These are phyloP conservation scores for Dictyostelium brefeldianum DNA, from an alignment of 78 protist species.

Conservation along the genomic window DNA sequence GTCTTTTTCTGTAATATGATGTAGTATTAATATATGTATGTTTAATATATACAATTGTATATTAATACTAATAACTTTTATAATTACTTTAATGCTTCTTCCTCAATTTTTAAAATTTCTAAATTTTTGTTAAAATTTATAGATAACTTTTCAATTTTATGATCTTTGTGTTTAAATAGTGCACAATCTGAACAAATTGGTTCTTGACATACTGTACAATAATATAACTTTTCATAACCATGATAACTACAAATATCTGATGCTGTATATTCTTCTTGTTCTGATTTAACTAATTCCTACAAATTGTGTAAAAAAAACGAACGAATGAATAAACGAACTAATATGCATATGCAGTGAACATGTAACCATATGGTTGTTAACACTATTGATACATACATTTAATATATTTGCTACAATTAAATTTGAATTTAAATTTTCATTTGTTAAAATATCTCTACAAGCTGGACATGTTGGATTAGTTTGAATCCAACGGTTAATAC, in stretches of 20 bases:
- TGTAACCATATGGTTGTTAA: neutral
- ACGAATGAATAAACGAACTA: too few species aligned
- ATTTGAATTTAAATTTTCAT: slow-evolving; percentile 62
- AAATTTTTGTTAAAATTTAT: slow-evolving; percentile 38
- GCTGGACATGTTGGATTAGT: slow-evolving; percentile 76
- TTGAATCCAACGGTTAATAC: slow-evolving; percentile 54
- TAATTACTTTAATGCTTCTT: slow-evolving; percentile 68
- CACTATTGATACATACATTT: slow-evolving; percentile 13
- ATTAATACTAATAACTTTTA: too few species aligned
- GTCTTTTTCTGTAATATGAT: slow-evolving; percentile 53
- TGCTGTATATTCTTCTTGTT: slow-evolving; percentile 35
- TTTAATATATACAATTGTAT: neutral
- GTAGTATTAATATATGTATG: neutral
- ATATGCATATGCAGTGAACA: too few species aligned
- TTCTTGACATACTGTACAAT: slow-evolving; percentile 48
- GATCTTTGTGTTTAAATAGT: slow-evolving; percentile 63
- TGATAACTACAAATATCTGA: slow-evolving; percentile 56
- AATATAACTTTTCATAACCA: slow-evolving; percentile 65
- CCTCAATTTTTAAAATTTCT: slow-evolving; percentile 69
- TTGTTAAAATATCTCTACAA: slow-evolving; percentile 23
- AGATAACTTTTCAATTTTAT: slow-evolving; percentile 68
- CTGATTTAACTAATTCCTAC: slow-evolving; percentile 56
- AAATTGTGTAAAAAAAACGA: neutral
- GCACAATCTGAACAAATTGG: slow-evolving; percentile 75
- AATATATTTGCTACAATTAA: slow-evolving; percentile 65